phyloP scores from a whole-genome alignment of 805 yeast species.

The Ogataea methylovora region DNA sequence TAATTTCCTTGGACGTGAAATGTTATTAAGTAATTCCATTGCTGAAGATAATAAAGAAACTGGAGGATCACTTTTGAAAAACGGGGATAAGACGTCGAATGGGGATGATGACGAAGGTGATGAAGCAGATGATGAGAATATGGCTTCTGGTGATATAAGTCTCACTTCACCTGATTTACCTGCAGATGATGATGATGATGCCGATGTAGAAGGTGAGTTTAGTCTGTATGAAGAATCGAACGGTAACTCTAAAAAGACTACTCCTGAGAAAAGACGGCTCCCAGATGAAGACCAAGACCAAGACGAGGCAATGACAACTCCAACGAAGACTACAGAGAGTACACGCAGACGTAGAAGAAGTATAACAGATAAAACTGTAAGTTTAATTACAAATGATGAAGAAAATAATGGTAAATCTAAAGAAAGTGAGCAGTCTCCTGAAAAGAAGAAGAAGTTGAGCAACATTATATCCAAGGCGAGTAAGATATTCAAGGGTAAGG shows the following conservation, averaged over 20 bases:
- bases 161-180: no score
- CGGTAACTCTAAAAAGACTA: slow-evolving; percentile 20
- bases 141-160: slow-evolving; percentile 1
- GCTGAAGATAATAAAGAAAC: slow-evolving; percentile 3
- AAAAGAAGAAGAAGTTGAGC: slow-evolving; percentile 13
- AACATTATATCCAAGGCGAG: slow-evolving; percentile 11
- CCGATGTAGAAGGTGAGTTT: slow-evolving; percentile 1
- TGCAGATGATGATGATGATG: slow-evolving; percentile 1
- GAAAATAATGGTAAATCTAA: slow-evolving; percentile 9
- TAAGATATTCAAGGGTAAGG: slow-evolving; percentile 7
- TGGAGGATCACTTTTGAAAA: slow-evolving; percentile 1
- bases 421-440: slow-evolving; percentile 8
- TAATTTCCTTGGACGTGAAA: slow-evolving; percentile 16
- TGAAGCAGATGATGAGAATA: neutral
- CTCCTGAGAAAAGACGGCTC: no score
- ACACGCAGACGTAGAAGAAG: slow-evolving; percentile 1
- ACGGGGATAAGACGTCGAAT: neutral
- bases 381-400: slow-evolving; percentile 9
- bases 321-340: no score
- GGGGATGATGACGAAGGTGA: slow-evolving; percentile 1
- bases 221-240: no score
- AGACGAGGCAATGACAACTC: no score
- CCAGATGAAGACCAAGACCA: no score
- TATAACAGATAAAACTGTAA: no score
- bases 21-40: slow-evolving; percentile 4